Conservation (phyloP, 768 basidiomycete genomes). For the Auriscalpium microsporum region DNA sequence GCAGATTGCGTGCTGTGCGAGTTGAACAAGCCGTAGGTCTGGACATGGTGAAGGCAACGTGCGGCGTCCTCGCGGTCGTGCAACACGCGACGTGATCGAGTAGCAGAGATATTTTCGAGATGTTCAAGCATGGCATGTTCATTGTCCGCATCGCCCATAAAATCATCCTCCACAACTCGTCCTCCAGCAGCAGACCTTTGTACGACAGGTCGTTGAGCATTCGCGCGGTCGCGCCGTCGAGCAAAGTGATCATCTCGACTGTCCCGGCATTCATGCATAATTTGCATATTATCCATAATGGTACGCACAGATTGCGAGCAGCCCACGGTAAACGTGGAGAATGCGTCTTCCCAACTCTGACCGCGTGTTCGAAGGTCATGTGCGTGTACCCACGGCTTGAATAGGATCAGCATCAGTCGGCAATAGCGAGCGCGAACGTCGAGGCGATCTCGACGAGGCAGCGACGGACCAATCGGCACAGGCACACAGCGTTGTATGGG, state of each 20-base stretch:
- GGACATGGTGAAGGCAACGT: not conserved
- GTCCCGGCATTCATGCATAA: conserved; percentile 33
- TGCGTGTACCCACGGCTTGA: conserved; percentile 16
- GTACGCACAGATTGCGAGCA: conserved; percentile 2
- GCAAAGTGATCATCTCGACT: conserved; percentile 25
- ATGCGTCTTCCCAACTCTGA: conserved; percentile 25
- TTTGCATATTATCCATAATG: conserved; percentile 33
- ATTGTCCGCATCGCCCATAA: not conserved
- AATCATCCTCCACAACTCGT: not conserved
- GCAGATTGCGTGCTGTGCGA: not conserved
- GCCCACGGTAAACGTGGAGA: not conserved
- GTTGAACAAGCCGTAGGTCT: not conserved
- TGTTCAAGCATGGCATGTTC: not conserved
- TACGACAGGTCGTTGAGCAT: not conserved
- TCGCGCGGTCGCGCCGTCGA: conserved; percentile 1
- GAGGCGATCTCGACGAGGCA: conserved; percentile 8
- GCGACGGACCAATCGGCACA: not conserved
- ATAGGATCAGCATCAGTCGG: conserved; percentile 14
- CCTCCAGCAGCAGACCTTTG: not conserved
- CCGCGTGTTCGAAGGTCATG: conserved; percentile 18
- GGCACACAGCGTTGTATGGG: not conserved
- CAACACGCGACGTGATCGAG: not conserved
- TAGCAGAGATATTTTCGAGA: not conserved
- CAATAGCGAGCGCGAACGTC: not conserved
- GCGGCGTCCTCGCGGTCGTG: not conserved